These are phyloP conservation scores for Lactarius quietus DNA, from an alignment of 768 basidiomycete species.

Conservation along the genomic window DNA sequence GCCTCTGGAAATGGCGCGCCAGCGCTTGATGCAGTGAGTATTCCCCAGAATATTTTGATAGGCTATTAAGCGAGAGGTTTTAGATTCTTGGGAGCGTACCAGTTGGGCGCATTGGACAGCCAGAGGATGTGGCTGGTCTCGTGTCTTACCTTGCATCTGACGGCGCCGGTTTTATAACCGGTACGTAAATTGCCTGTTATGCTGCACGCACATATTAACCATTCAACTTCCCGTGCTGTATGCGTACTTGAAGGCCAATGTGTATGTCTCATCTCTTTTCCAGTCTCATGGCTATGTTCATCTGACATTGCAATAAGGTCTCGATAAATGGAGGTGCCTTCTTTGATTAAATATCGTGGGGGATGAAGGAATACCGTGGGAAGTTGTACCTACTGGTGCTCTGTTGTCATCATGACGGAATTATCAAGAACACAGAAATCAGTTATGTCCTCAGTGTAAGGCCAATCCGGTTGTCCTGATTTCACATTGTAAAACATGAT, in stretches of 20 bases:
- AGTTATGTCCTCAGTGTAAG: no score
- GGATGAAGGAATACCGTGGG: no score
- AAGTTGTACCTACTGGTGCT: no score
- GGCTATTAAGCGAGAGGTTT: not conserved
- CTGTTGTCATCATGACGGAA: no score
- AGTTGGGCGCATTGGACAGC: constrained; percentile 5
- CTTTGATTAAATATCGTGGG: constrained; percentile 12
- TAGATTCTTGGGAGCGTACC: not conserved
- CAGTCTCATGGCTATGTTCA: not conserved
- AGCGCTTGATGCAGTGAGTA: not conserved
- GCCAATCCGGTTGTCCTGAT: no score
- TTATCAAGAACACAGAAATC: no score
- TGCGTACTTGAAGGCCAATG: constrained; percentile 22
- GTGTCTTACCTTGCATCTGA: constrained; percentile 26
- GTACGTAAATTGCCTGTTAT: constrained; percentile 1
- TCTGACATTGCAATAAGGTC: constrained; percentile 2
- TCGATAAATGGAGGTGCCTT: constrained; percentile 11
- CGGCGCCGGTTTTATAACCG: constrained; percentile 26
- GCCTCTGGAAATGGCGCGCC: not conserved
- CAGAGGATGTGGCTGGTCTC: constrained; percentile 24
- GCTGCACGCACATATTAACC: not conserved
- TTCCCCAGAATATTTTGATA: not conserved
- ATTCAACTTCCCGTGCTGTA: no score
- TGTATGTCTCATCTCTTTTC: not conserved
- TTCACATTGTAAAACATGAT: no score